A percentile compares a stretch with the other conserved stretches of the same genome.
These are phyloP conservation scores for Neurospora intermedia DNA, from an alignment of 495 filamentous ascomycete species.

Conservation along the genomic window DNA sequence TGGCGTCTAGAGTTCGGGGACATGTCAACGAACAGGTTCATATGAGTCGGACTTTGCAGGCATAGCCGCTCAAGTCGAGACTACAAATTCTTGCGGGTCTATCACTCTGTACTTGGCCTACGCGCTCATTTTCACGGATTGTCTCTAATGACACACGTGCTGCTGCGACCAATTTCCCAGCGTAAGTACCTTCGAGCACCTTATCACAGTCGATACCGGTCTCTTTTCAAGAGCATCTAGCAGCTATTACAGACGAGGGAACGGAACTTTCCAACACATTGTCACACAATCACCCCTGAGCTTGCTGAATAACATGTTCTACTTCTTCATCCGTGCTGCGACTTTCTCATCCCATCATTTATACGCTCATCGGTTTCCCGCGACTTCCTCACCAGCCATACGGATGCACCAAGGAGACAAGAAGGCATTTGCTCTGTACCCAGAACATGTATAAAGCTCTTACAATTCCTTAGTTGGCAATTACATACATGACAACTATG, in stretches of 20 bases:
- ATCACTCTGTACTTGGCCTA: background rate
- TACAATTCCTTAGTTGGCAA: background rate
- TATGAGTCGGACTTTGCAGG: background rate
- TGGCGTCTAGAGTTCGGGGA: background rate
- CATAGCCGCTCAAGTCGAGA: background rate
- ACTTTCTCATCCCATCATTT: background rate
- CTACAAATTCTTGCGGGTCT: background rate
- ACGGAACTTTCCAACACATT: background rate
- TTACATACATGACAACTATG: background rate
- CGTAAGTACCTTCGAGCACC: too few relatives aligned
- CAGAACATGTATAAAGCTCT: background rate
- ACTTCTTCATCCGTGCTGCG: background rate
- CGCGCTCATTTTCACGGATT: background rate
- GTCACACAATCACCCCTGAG: background rate
- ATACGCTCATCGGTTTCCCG: background rate
- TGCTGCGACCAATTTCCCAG: too few relatives aligned
- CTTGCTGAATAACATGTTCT: background rate
- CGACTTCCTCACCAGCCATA: background rate
- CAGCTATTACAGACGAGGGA: background rate
- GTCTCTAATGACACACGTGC: too few relatives aligned
- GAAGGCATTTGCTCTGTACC: background rate
- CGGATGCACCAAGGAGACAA: background rate
- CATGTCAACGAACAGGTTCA: background rate
- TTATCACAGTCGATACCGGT: too few relatives aligned
- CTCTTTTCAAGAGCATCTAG: background rate